Evolutionary conservation across 768 basidiomycete species (phyloP), one percentile per base, ranked within the genome.

Genomic region (Rhodotorula toruloides): DNA sequence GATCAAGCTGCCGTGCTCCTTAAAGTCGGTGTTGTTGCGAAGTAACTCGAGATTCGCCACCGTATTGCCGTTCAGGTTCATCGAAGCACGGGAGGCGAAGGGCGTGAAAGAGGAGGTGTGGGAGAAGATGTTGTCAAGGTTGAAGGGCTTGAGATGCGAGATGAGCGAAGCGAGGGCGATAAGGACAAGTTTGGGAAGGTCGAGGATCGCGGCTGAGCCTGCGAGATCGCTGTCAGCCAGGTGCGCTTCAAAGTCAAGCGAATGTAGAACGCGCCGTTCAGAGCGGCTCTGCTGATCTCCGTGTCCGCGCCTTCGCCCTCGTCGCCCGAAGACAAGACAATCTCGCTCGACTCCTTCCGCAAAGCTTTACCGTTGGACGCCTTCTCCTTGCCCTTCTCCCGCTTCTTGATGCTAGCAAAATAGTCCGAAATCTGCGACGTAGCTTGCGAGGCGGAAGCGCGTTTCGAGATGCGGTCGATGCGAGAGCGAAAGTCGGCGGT

Each of bases 11-110:
- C 92, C 93, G 62, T 79, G 82, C 27, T 82, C 79, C 17, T 83
- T 84, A 60, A 83, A 83, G 75, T 96, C 87, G 1, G 90, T 91
- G 74, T 89, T 87, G 72, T 97, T 98, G 40, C 85, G 83, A 76
- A 90, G 93, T n/a, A 99, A 85, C 77, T 98, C 93, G 49, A 85
- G 85, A 44, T 96, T 97, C 19, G 83, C 82, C 17, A 98, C 78
- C 0, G 94, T 94, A 75, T 91, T 96, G 32, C 86, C 87, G 54
- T 87, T 88, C 52, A 99, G 81, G 29, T 91, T 81, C 93, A 99
- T 93, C 69, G 90, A 86, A 0, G 84, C 82, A 60, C 83, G 82
- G 31, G 85, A 84, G 7, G 88, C 81, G 74, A 98, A 98, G 68
- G 76, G 65, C 0, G 37, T 25, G 54, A 59, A 56, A 17, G 58